A percentile compares a stretch with the other conserved stretches of the same genome.
Evolutionary conservation across 2,329 filamentous ascomycete genomes (phyloP).

Genomic region (Pseudocercospora crystallina): DNA sequence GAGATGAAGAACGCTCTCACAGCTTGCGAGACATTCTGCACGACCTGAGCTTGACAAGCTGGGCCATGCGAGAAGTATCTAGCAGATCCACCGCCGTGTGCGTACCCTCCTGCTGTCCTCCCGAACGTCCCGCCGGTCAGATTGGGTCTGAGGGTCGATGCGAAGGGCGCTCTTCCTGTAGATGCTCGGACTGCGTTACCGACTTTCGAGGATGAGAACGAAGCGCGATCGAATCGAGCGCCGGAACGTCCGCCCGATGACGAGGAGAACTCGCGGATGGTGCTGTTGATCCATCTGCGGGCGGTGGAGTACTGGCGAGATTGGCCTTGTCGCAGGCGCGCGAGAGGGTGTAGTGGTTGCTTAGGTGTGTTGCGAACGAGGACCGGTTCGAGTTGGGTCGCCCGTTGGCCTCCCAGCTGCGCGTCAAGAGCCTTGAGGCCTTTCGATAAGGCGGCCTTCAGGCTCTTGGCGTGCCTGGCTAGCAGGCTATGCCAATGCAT

Average conservation of each 20-base stretch:
- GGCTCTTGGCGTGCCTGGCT: constrained; percentile 34
- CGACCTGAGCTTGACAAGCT: constrained; percentile 80
- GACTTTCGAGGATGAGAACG: constrained; percentile 58
- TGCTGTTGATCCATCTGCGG: constrained; percentile 44
- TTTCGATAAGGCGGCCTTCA: constrained; percentile 33
- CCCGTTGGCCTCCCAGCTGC: constrained; percentile 39
- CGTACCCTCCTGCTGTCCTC: constrained; percentile 87
- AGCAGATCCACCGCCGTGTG: constrained; percentile 67
- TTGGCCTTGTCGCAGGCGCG: constrained; percentile 63
- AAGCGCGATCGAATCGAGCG: constrained; percentile 50
- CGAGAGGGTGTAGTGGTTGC: constrained; percentile 62
- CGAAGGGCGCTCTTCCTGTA: constrained; percentile 78
- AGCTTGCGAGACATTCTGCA: constrained; percentile 92
- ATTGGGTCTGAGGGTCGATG: constrained; percentile 84
- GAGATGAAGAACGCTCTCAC: constrained; percentile 91
- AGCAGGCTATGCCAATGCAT: constrained; percentile 38
- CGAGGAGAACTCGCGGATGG: constrained; percentile 55
- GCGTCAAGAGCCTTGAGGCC: constrained; percentile 31
- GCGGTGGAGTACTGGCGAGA: constrained; percentile 63
- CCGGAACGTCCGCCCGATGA: constrained; percentile 37
- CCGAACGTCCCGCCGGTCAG: constrained; percentile 83
- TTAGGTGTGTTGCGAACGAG: constrained; percentile 57
- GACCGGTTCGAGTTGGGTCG: constrained; percentile 54
- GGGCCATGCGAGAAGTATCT: constrained; percentile 90
- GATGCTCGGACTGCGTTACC: constrained; percentile 60